Evolutionary conservation across 2,329 filamentous ascomycete species (phyloP).

Genomic region (Biscogniauxia sp.): DNA sequence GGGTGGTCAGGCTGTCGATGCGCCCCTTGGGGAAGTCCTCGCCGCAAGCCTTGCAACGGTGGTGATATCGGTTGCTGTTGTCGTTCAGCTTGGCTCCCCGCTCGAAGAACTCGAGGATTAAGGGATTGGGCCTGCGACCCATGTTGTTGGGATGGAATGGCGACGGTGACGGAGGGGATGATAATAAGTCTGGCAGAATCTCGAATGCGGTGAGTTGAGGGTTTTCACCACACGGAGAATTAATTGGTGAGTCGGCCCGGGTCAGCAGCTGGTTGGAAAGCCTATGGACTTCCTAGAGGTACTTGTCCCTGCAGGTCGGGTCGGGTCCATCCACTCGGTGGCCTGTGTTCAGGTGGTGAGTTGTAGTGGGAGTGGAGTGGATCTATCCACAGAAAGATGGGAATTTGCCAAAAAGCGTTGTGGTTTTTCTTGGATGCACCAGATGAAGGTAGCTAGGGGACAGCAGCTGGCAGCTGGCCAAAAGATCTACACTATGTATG

Average conservation of each 20-base stretch:
- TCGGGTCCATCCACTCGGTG: too few relatives aligned
- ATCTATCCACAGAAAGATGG: background rate
- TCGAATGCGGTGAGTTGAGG: conserved; percentile 29
- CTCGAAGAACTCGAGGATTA: conserved; percentile 86
- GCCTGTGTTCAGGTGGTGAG: too few relatives aligned
- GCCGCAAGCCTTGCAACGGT: conserved; percentile 85
- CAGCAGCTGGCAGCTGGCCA: background rate
- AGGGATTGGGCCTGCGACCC: conserved; percentile 79
- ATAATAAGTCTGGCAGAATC: conserved; percentile 32
- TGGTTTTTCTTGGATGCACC: too few relatives aligned
- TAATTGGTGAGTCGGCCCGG: conserved; percentile 1
- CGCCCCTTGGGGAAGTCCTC: conserved; percentile 89
- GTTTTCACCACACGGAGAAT: conserved; percentile 22
- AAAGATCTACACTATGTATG: background rate
- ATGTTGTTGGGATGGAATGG: conserved; percentile 45
- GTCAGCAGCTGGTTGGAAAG: too few relatives aligned
- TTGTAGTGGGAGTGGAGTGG: background rate
- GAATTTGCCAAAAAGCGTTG: too few relatives aligned
- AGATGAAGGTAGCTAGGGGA: background rate
- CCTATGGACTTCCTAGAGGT: too few relatives aligned
- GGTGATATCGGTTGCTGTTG: conserved; percentile 86
- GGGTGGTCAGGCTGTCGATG: conserved; percentile 75
- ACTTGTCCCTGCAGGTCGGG: background rate
- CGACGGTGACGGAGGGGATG: conserved; percentile 7
- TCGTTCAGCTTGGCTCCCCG: conserved; percentile 83